phyloP scores from a whole-genome alignment of 164 flowering plant species.

The Taxillus chinensis region DNA sequence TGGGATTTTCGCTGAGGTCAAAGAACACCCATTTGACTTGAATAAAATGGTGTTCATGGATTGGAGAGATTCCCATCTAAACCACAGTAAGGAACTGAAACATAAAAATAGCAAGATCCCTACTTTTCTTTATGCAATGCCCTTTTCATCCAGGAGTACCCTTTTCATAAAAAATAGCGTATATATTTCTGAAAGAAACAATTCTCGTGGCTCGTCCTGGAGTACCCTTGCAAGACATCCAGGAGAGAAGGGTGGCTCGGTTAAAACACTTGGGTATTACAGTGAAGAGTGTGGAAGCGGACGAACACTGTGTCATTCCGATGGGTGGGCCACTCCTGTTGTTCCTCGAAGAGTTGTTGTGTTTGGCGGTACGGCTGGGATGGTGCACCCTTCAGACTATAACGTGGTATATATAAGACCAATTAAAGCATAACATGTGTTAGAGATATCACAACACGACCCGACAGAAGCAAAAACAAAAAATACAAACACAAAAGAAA shows the following conservation, averaged over 20 bases:
- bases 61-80: conserved; percentile 85
- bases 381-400: conserved; percentile 76
- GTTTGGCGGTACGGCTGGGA: conserved; percentile 92
- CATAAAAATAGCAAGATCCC: conserved; percentile 65
- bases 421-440: no score
- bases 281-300: conserved; percentile 79
- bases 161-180: no score
- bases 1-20: no score
- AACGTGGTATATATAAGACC: no score
- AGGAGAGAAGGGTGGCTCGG: conserved; percentile 85
- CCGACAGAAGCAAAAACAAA: no score
- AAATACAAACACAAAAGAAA: no score
- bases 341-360: conserved; percentile 85
- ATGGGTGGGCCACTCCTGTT: conserved; percentile 98
- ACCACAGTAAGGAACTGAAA: conserved; percentile 29
- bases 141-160: no score
- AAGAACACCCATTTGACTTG: no score
- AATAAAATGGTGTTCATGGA: conserved; percentile 96
- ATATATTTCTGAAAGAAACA: conserved; percentile 89
- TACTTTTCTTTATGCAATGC: conserved; percentile 93
- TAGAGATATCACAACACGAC: no score
- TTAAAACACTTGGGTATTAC: conserved; percentile 77
- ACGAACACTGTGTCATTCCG: conserved; percentile 80
- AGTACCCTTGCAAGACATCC: conserved; percentile 58
- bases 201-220: conserved; percentile 93